A percentile compares a stretch with the other conserved stretches of the same genome.
Evolutionary conservation across 164 flowering plant genomes (phyloP).

Genomic region (Piper betle): DNA sequence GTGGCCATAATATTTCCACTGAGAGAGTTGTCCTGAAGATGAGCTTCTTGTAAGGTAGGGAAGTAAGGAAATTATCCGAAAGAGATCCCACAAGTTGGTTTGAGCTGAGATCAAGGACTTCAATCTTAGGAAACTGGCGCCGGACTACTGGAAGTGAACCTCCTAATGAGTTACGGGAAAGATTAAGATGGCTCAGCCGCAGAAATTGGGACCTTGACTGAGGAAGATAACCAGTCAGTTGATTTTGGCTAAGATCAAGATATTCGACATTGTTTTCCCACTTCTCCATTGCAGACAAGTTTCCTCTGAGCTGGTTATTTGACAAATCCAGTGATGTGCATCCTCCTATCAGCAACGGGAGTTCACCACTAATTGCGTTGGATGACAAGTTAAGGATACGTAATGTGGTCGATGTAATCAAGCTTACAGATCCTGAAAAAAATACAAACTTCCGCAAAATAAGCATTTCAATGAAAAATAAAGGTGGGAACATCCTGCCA

Average conservation of each 20-base stretch:
- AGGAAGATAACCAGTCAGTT: constrained; percentile 59
- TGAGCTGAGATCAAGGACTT: constrained; percentile 64
- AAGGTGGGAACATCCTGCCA: neutral
- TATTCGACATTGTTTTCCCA: constrained; percentile 71
- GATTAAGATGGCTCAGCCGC: constrained; percentile 64
- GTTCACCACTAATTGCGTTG: constrained; percentile 70
- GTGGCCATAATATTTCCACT: constrained; percentile 38
- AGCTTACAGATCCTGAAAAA: constrained; percentile 57
- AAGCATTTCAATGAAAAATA: neutral
- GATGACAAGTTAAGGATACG: constrained; percentile 65
- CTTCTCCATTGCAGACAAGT: constrained; percentile 45
- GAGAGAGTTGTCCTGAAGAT: constrained; percentile 47
- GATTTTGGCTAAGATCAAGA: constrained; percentile 86
- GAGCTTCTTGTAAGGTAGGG: constrained; percentile 70
- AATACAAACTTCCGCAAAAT: neutral
- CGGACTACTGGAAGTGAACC: constrained; percentile 45
- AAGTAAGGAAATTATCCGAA: constrained; percentile 30
- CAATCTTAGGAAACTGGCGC: constrained; percentile 55
- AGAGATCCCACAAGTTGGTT: constrained; percentile 64
- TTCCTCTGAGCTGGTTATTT: constrained; percentile 60
- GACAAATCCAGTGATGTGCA: constrained; percentile 72
- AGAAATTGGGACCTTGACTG: constrained; percentile 59
- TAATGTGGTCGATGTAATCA: constrained; percentile 68
- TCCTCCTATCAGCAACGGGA: constrained; percentile 71
- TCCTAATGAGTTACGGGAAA: constrained; percentile 58